Percentiles rank a stretch among this genome's conserved stretches.
These are phyloP conservation scores for Didymella pinodella DNA, from an alignment of 2,329 filamentous ascomycete genomes.

Conservation along the genomic window DNA sequence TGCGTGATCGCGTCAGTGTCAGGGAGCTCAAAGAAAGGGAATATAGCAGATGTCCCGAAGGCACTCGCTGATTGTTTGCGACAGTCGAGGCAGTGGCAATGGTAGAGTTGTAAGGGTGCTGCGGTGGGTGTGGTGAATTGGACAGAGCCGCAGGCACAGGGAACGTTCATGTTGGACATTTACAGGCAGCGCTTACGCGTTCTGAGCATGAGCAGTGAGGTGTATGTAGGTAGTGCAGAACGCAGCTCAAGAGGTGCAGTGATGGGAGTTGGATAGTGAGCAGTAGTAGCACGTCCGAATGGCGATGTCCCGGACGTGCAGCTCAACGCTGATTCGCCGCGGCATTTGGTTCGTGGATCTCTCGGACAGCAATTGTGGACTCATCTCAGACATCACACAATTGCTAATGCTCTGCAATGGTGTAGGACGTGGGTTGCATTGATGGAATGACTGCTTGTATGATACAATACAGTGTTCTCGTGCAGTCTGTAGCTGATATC, in stretches of 20 bases:
- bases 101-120: slow-evolving; percentile 70
- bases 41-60: slow-evolving; percentile 74
- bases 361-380: neutral
- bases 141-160: slow-evolving; percentile 71
- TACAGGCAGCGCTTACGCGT: neutral
- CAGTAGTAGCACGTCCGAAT: neutral
- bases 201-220: no score
- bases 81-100: slow-evolving; percentile 75
- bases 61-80: slow-evolving; percentile 70
- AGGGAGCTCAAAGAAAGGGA: slow-evolving; percentile 69
- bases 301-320: neutral
- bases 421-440: neutral
- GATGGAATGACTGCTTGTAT: neutral
- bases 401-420: neutral
- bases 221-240: no score
- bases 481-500: neutral
- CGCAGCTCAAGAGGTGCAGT: neutral
- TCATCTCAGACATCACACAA: neutral
- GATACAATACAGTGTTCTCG: neutral
- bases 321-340: neutral
- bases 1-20: slow-evolving; percentile 38
- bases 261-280: neutral
- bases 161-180: slow-evolving; percentile 32
- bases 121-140: slow-evolving; percentile 68
- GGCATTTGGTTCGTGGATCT: neutral